Conservation (phyloP, 2,329 filamentous ascomycete species). For the Hypoxylon sp. region DNA sequence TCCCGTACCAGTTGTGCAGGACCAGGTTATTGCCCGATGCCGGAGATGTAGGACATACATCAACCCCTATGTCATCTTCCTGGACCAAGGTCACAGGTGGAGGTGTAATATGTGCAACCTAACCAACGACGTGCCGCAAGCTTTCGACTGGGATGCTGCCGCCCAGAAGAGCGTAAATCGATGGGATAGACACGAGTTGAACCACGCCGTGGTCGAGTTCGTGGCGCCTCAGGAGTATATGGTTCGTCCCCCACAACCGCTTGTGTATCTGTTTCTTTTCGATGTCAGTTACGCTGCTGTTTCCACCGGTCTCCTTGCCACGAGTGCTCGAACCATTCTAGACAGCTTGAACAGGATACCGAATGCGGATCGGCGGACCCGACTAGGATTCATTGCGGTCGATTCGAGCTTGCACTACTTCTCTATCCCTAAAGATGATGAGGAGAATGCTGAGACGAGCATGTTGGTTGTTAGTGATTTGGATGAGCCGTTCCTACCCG, state of each 20-base stretch:
- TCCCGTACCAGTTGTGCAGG: constrained; percentile 88
- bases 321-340: constrained; percentile 90
- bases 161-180: constrained; percentile 91
- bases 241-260: constrained; percentile 94
- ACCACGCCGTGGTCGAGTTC: constrained; percentile 97
- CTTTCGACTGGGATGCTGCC: constrained; percentile 97
- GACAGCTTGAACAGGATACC: constrained; percentile 97
- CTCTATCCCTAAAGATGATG: constrained; percentile 87
- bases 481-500: constrained; percentile 95
- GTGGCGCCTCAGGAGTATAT: constrained; percentile 99
- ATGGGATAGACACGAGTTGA: constrained; percentile 92
- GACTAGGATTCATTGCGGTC: constrained; percentile 94
- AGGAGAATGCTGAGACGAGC: constrained; percentile 84
- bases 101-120: constrained; percentile 99
- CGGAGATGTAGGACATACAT: constrained; percentile 96
- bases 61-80: constrained; percentile 95
- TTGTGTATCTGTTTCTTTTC: constrained; percentile 95
- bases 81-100: constrained; percentile 98
- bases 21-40: constrained; percentile 97
- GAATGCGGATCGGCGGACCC: constrained; percentile 93
- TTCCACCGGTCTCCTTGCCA: constrained; percentile 90
- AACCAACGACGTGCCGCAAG: constrained; percentile 98
- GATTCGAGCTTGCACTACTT: constrained; percentile 98
- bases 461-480: constrained; percentile 96
- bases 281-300: constrained; percentile 94